A percentile compares a stretch with the other conserved stretches of the same genome.
phyloP scores from a whole-genome alignment of 192 early-diverging fungal species.

The Glomus cerebriforme region DNA sequence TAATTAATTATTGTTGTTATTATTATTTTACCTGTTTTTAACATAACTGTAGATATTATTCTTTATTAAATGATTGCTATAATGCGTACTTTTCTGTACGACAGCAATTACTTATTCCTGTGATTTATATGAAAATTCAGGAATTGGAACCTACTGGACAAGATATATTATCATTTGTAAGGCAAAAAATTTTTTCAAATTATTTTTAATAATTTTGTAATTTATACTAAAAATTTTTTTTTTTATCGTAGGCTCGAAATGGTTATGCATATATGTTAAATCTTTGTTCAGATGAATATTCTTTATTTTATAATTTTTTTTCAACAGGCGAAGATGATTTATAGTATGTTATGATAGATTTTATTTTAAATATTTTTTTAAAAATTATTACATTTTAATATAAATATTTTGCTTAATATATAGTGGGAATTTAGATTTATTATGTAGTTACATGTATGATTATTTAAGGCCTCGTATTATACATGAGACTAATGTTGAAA shows the following conservation, averaged over 20 bases:
- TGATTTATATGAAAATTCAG: conserved; percentile 64
- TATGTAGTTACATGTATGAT: conserved; percentile 79
- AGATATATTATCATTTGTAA: conserved; percentile 61
- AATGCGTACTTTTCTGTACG: conserved; percentile 76
- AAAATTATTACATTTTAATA: background rate
- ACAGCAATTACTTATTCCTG: conserved; percentile 64
- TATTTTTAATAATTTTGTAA: too few relatives aligned
- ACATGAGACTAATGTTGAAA: conserved; percentile 78
- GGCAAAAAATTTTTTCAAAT: conserved; percentile 14
- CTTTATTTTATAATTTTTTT: conserved; percentile 82
- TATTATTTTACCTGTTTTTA: background rate
- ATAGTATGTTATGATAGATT: conserved; percentile 53
- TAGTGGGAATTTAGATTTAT: conserved; percentile 74
- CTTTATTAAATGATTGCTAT: conserved; percentile 75
- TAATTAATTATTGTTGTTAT: background rate
- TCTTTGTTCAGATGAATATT: conserved; percentile 82
- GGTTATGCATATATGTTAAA: conserved; percentile 85
- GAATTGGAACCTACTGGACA: conserved; percentile 53
- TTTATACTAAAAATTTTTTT: background rate
- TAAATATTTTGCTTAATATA: background rate
- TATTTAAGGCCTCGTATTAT: conserved; percentile 87
- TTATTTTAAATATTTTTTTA: too few relatives aligned
- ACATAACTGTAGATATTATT: conserved; percentile 53
- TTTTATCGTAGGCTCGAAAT: conserved; percentile 57
- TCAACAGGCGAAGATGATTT: conserved; percentile 70